A percentile compares a stretch with the other conserved stretches of the same genome.
phyloP scores from a whole-genome alignment of 2,329 filamentous ascomycete genomes.

The Malbranchea zuffiana region DNA sequence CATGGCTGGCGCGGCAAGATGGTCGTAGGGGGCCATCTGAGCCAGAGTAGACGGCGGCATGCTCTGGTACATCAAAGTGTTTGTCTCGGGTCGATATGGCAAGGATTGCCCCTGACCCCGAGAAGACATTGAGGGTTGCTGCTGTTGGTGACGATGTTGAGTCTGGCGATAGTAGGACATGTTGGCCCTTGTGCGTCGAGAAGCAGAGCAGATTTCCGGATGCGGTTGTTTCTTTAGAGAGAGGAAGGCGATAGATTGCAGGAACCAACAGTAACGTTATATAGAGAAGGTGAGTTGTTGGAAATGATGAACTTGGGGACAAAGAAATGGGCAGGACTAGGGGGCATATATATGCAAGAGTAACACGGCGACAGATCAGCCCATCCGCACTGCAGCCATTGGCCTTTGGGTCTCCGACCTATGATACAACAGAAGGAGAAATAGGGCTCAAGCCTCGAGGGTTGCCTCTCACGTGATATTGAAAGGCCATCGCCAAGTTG shows the following conservation, averaged over 20 bases:
- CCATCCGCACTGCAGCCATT: too few relatives aligned
- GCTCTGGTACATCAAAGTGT: too few relatives aligned
- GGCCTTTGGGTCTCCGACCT: too few relatives aligned
- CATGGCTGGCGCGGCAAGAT: slow-evolving; percentile 15
- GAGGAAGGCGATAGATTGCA: neutral
- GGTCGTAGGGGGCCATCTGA: slow-evolving; percentile 5
- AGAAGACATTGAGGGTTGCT: neutral
- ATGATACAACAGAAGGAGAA: neutral
- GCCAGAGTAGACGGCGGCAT: slow-evolving; percentile 1
- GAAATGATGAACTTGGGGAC: slow-evolving; percentile 4
- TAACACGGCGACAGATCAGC: too few relatives aligned
- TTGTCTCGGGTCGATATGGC: too few relatives aligned
- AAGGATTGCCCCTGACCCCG: too few relatives aligned
- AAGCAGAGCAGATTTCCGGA: too few relatives aligned
- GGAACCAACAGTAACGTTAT: slow-evolving; percentile 3
- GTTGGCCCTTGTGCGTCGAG: neutral
- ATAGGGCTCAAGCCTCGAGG: slow-evolving; percentile 8
- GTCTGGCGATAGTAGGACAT: slow-evolving; percentile 7
- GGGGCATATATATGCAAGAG: slow-evolving; percentile 9
- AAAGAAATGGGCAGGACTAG: slow-evolving; percentile 4
- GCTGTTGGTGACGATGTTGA: neutral
- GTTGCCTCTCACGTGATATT: slow-evolving; percentile 7
- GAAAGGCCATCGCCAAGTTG: slow-evolving; percentile 2
- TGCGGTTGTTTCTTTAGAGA: too few relatives aligned
- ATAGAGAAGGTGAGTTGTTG: slow-evolving; percentile 1